Evolutionary conservation across 164 flowering plant species (phyloP).

Genomic region (Annona cherimola): DNA sequence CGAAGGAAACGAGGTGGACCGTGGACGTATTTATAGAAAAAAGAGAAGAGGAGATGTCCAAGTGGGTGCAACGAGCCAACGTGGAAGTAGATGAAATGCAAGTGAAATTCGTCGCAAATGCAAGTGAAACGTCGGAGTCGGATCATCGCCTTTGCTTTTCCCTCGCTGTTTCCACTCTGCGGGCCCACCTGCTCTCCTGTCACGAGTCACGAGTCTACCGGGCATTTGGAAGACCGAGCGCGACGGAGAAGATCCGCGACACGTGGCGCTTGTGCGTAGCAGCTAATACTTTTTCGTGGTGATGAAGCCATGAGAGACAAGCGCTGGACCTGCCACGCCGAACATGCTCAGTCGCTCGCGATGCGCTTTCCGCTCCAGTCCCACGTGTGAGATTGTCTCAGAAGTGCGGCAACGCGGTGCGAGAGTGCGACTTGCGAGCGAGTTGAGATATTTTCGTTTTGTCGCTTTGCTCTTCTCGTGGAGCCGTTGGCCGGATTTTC

Average conservation of each 20-base stretch:
- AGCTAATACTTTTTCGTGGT: not conserved
- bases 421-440: too few relatives aligned
- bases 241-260: not conserved
- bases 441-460: too few relatives aligned
- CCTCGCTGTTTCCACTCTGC: not conserved
- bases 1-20: not conserved
- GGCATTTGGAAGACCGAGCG: not conserved
- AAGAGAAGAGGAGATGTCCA: not conserved
- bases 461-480: too few relatives aligned
- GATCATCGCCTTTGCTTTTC: not conserved
- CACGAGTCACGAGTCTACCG: too few relatives aligned
- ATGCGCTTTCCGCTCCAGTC: too few relatives aligned
- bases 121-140: conserved; percentile 12
- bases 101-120: conserved; percentile 30
- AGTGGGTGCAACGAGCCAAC: not conserved
- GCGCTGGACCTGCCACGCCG: not conserved
- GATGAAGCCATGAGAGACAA: not conserved
- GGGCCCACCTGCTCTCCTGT: too few relatives aligned
- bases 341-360: too few relatives aligned
- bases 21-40: conserved; percentile 29
- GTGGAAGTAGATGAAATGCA: conserved; percentile 20
- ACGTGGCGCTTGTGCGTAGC: not conserved
- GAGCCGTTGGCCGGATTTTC: too few relatives aligned
- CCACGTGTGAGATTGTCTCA: too few relatives aligned
- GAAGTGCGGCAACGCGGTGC: too few relatives aligned